Conservation (phyloP, 768 basidiomycete species). For the Hericium erinaceus region DNA sequence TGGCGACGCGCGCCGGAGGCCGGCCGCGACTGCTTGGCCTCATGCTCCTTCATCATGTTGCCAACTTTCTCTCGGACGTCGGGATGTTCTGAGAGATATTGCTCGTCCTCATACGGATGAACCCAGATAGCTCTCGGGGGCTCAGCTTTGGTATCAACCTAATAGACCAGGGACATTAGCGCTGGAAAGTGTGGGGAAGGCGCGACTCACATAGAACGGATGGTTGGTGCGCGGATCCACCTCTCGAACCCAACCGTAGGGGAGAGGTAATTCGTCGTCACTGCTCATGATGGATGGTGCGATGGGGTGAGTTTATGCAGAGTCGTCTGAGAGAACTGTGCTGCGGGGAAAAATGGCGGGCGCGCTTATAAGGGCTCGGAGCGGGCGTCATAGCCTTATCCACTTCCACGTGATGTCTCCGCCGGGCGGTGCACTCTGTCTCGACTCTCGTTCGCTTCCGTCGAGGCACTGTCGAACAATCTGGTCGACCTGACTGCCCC, state of each 20-base stretch:
- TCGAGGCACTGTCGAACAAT: too few species aligned
- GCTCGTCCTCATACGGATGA: conserved; percentile 63
- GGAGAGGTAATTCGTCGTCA: conserved; percentile 31
- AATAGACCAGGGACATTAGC: background rate
- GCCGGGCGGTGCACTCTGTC: background rate
- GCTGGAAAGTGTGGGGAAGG: background rate
- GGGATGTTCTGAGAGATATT: conserved; percentile 49
- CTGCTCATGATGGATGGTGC: conserved; percentile 18
- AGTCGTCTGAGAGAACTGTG: background rate
- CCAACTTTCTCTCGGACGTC: conserved; percentile 31
- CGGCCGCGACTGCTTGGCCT: background rate
- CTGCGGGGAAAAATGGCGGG: background rate
- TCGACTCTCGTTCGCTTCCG: too few species aligned
- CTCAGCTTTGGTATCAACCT: conserved; percentile 56
- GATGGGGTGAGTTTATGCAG: conserved; percentile 1
- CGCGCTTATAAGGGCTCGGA: background rate
- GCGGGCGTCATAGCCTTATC: background rate
- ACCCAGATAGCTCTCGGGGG: conserved; percentile 66
- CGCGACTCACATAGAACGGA: conserved; percentile 38
- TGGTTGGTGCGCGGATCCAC: conserved; percentile 33
- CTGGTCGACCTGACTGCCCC: too few species aligned
- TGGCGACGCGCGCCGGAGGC: conserved; percentile 10
- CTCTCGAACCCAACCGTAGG: conserved; percentile 49
- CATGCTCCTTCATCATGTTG: background rate
- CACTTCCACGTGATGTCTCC: background rate